Percentiles rank a stretch among this genome's conserved stretches.
These are phyloP conservation scores for Francoa sonchifolia DNA, from an alignment of 441 rosid species.

Conservation along the genomic window DNA sequence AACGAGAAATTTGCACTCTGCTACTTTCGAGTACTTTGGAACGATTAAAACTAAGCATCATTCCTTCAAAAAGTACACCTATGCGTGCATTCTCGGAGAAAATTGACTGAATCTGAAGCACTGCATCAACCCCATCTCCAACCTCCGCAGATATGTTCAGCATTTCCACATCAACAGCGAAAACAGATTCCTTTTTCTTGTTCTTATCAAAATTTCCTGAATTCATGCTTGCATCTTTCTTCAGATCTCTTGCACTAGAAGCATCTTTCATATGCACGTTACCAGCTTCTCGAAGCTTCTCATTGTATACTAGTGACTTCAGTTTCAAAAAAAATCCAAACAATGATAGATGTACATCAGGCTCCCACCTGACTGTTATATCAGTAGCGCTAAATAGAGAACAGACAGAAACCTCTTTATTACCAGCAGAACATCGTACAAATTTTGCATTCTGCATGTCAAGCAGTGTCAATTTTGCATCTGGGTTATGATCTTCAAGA, in stretches of 20 bases:
- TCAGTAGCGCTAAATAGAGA: conserved; percentile 95
- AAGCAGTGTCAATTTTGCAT: conserved; percentile 50
- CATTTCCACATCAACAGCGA: conserved; percentile 91
- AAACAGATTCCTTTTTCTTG: conserved; percentile 82
- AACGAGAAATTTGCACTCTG: conserved; percentile 93
- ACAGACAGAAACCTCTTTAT: conserved; percentile 75
- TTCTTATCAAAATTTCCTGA: conserved; percentile 41
- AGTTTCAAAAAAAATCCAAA: conserved; percentile 66
- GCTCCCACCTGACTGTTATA: conserved; percentile 85
- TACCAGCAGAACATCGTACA: conserved; percentile 86
- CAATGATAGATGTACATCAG: conserved; percentile 77
- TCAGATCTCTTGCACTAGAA: conserved; percentile 30
- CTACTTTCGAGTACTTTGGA: conserved; percentile 70
- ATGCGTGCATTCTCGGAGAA: conserved; percentile 96
- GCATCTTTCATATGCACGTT: conserved; percentile 24
- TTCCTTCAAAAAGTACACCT: conserved; percentile 96
- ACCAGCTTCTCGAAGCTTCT: conserved; percentile 42
- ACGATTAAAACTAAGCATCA: conserved; percentile 64
- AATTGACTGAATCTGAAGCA: conserved; percentile 83
- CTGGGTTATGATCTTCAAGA: conserved; percentile 46
- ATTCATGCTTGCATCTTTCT: conserved; percentile 32
- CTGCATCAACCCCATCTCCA: conserved; percentile 91
- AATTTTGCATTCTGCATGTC: conserved; percentile 88
- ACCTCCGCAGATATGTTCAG: conserved; percentile 70
- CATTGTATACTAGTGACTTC: conserved; percentile 48